phyloP scores from a whole-genome alignment of 208 protist genomes.

The Trypanosoma platydactyli region DNA sequence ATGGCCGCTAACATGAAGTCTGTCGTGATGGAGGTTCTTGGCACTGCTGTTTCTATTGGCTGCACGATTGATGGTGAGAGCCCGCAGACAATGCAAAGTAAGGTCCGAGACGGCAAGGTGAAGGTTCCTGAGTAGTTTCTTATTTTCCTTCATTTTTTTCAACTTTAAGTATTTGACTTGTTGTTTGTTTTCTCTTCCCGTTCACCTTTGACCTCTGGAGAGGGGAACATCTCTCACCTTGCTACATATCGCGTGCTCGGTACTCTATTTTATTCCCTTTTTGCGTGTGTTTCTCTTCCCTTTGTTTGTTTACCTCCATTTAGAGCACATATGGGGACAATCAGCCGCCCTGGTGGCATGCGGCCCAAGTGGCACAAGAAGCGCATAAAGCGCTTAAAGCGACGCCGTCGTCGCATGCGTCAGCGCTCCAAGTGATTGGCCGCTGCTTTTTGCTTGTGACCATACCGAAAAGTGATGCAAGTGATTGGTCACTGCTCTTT shows the following conservation, averaged over 20 bases:
- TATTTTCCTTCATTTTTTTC: slow-evolving; percentile 17
- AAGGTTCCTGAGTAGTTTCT: slow-evolving; percentile 18
- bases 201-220: not conserved
- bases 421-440: slow-evolving; percentile 86
- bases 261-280: slow-evolving; percentile 8
- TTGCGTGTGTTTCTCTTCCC: slow-evolving; percentile 16
- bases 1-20: slow-evolving; percentile 94
- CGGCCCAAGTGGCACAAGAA: slow-evolving; percentile 93
- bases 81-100: slow-evolving; percentile 92
- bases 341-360: slow-evolving; percentile 86
- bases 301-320: slow-evolving; percentile 19
- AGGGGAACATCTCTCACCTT: slow-evolving; percentile 1
- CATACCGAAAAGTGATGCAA: not conserved
- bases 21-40: slow-evolving; percentile 99
- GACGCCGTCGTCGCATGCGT: slow-evolving; percentile 80
- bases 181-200: slow-evolving; percentile 15
- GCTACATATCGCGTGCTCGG: not conserved
- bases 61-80: slow-evolving; percentile 97
- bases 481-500: not conserved
- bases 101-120: slow-evolving; percentile 93
- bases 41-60: slow-evolving; percentile 97
- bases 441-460: not conserved
- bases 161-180: not conserved
- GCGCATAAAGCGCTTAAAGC: slow-evolving; percentile 92
- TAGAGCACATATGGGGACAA: slow-evolving; percentile 67